A percentile compares a stretch with the other conserved stretches of the same genome.
Evolutionary conservation across 2,329 filamentous ascomycete genomes (phyloP).

Genomic region (Colletotrichum incanum): DNA sequence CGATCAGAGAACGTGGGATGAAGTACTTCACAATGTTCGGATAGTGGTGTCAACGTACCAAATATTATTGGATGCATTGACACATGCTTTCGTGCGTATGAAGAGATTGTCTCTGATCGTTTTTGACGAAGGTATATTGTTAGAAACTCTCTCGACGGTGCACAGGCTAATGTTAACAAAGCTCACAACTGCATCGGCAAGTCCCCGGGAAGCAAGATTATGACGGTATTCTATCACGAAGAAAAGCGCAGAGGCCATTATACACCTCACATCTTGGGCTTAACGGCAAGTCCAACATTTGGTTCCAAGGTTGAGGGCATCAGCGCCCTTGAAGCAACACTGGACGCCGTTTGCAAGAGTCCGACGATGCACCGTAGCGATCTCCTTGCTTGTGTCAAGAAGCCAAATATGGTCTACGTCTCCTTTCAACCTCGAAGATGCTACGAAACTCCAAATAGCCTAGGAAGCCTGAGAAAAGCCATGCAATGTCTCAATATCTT

Average conservation of each 20-base stretch:
- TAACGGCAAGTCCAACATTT: conserved; percentile 86
- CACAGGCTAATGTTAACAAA: conserved; percentile 51
- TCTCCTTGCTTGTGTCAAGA: conserved; percentile 77
- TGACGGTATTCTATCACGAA: conserved; percentile 79
- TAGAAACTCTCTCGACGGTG: not conserved
- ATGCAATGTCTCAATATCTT: conserved; percentile 66
- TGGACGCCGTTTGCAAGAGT: conserved; percentile 79
- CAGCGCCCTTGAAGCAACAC: conserved; percentile 75
- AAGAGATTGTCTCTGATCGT: conserved; percentile 77
- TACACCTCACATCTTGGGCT: conserved; percentile 80
- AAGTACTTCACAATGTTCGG: conserved; percentile 73
- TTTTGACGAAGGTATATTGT: conserved; percentile 82
- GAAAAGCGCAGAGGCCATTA: conserved; percentile 54
- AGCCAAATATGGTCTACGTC: conserved; percentile 68
- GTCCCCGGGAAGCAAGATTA: conserved; percentile 78
- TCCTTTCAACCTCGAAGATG: conserved; percentile 49
- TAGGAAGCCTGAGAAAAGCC: conserved; percentile 61
- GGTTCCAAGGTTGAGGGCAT: conserved; percentile 70
- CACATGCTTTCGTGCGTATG: conserved; percentile 81
- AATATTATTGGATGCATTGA: conserved; percentile 81
- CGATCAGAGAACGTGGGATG: conserved; percentile 76
- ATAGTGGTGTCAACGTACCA: conserved; percentile 86
- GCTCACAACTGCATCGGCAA: conserved; percentile 82
- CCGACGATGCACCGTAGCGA: conserved; percentile 80
- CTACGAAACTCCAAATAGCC: conserved; percentile 51